phyloP scores from a whole-genome alignment of 257 asterid genomes.

The Henckelia pumila region DNA sequence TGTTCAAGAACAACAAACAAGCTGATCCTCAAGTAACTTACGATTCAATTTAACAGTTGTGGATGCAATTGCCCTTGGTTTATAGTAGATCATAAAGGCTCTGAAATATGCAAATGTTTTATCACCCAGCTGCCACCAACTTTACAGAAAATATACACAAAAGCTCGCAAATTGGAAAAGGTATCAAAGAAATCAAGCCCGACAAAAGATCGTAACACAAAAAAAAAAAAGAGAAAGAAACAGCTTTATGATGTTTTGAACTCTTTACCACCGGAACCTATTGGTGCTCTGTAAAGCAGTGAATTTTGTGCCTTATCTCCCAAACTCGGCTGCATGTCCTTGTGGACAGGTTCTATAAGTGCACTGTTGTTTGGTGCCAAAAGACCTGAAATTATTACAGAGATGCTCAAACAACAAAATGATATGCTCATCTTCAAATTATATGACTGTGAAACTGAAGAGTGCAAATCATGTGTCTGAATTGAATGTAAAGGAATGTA shows the following conservation, averaged over 20 bases:
- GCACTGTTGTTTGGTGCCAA: conserved; percentile 26
- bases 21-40: background rate
- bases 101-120: background rate
- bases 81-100: background rate
- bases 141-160: conserved; percentile 6
- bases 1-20: background rate
- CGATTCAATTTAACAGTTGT: background rate
- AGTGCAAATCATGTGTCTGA: background rate
- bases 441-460: background rate
- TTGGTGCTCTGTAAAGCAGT: conserved; percentile 24
- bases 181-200: background rate
- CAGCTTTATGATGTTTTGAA: conserved; percentile 42
- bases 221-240: background rate
- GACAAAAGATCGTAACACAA: conserved; percentile 4
- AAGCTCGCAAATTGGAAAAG: background rate
- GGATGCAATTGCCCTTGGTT: background rate
- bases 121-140: background rate
- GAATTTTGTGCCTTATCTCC: conserved; percentile 30
- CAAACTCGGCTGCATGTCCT: conserved; percentile 32
- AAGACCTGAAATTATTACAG: conserved; percentile 35
- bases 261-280: conserved; percentile 20
- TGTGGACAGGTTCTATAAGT: conserved; percentile 22
- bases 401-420: conserved; percentile 11
- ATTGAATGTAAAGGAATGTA: background rate
- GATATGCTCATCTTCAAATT: background rate